Evolutionary conservation across 2,329 filamentous ascomycete species (phyloP).

Genomic region (Alternaria viburni): DNA sequence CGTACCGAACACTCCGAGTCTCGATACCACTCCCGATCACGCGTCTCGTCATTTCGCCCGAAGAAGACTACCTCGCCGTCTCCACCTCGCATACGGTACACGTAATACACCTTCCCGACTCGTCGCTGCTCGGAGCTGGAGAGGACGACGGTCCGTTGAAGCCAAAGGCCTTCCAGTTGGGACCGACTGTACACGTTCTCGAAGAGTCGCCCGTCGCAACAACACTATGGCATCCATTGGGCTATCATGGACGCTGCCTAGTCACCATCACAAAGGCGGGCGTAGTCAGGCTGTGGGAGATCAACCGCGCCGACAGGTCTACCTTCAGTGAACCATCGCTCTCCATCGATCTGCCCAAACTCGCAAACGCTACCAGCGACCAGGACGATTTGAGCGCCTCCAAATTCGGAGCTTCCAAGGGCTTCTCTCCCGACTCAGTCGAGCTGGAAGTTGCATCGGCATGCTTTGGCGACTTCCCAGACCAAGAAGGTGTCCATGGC

Average conservation of each 20-base stretch:
- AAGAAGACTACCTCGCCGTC: conserved; percentile 81
- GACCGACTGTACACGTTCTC: conserved; percentile 88
- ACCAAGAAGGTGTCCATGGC: conserved; percentile 62
- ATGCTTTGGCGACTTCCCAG: conserved; percentile 77
- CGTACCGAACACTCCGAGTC: conserved; percentile 66
- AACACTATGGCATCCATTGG: conserved; percentile 90
- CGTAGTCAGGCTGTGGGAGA: conserved; percentile 87
- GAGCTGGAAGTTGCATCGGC: conserved; percentile 95
- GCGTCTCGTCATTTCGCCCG: conserved; percentile 84
- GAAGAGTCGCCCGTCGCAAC: conserved; percentile 81
- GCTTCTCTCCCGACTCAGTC: conserved; percentile 85
- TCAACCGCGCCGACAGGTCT: conserved; percentile 82
- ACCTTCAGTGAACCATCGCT: conserved; percentile 85
- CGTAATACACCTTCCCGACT: conserved; percentile 82
- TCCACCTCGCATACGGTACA: conserved; percentile 87
- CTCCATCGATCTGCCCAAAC: conserved; percentile 85
- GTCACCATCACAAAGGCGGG: conserved; percentile 90
- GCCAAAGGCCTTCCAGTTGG: conserved; percentile 87
- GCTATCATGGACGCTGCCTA: conserved; percentile 78
- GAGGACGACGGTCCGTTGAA: conserved; percentile 71
- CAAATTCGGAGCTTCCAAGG: conserved; percentile 73
- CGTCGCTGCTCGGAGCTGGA: conserved; percentile 73
- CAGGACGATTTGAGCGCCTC: conserved; percentile 86
- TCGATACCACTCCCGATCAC: conserved; percentile 82
- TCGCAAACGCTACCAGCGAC: conserved; percentile 80